Evolutionary conservation across 1,139 yeast species (phyloP), one percentile per base, ranked within the genome.

Genomic region (Scheffersomyces titani): DNA sequence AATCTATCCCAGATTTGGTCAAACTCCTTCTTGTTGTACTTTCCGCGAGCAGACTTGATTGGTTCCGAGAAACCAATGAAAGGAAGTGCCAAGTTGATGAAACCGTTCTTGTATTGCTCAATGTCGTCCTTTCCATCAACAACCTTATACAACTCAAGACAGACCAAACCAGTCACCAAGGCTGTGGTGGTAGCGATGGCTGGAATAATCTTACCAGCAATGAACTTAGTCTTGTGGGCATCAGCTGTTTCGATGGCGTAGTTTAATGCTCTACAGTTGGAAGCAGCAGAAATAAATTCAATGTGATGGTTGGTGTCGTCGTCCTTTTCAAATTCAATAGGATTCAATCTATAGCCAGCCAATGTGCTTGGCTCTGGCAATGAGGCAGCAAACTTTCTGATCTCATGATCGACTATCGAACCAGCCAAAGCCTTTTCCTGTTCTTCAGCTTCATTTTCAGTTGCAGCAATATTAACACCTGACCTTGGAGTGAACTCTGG

Each of bases 131-230:
- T 79, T 22, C 80, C 78, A 66, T 90, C 97, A 55, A 88, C 92
- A 61, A 94, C 94, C 77, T 94, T 94, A 80, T 92, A 90, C 59
- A 94, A 81, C 75, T 94, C 99, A 65, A 94, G 80, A 69, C 96
- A 91, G 48, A 92, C 97, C 67, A 94, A 81, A 51, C 99, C 99
- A 5, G 99, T 92, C 16, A 94, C 98, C 65, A 93, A 80, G 13
- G 98, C 97, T 20, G 99, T 94, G 5, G 99, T 96, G 1, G 99
- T 94, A 47, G 99, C 99, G 79, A 94, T 94, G 19, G 99, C 99
- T 13, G 99, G 99, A 64, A 94, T 93, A 64, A 94, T 94, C 74
- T 96, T 88, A 55, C 98, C 98, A 18, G 96, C 96, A 70, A 89
- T 89, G 62, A 89, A 88, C 70, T 90, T 90, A 44, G 96, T 90